phyloP scores from a whole-genome alignment of 1,139 yeast genomes.

The Yamadazyma siamensis region DNA sequence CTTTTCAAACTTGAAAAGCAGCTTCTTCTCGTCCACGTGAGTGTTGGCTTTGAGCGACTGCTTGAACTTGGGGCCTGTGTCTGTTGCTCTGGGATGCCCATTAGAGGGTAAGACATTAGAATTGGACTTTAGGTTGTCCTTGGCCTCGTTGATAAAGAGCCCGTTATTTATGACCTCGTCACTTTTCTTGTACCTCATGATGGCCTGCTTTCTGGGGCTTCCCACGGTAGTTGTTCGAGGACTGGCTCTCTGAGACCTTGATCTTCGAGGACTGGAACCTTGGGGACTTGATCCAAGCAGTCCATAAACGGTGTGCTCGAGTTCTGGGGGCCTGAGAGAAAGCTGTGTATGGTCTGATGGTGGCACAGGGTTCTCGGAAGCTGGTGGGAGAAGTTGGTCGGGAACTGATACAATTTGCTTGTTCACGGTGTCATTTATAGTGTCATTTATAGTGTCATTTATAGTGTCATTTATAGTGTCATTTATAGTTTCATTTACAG shows the following conservation, averaged over 20 bases:
- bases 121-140: conserved; percentile 19
- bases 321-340: no score
- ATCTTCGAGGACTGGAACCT: no score
- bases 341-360: background rate
- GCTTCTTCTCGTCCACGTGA: conserved; percentile 34
- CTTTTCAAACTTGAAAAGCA: conserved; percentile 34
- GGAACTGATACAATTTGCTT: no score
- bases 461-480: no score
- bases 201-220: conserved; percentile 41
- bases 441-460: no score
- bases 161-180: conserved; percentile 24
- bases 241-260: conserved; percentile 1
- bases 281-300: conserved; percentile 3
- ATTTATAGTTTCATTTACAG: no score
- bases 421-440: no score
- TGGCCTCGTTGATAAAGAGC: conserved; percentile 23
- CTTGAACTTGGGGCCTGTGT: no score
- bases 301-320: no score
- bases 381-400: no score
- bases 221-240: conserved; percentile 7
- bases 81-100: background rate
- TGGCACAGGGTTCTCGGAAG: no score
- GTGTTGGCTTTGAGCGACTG: conserved; percentile 2
- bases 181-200: conserved; percentile 36
- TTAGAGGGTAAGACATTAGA: background rate